Evolutionary conservation across 495 filamentous ascomycete species (phyloP).

Genomic region (Xylona heveae): DNA sequence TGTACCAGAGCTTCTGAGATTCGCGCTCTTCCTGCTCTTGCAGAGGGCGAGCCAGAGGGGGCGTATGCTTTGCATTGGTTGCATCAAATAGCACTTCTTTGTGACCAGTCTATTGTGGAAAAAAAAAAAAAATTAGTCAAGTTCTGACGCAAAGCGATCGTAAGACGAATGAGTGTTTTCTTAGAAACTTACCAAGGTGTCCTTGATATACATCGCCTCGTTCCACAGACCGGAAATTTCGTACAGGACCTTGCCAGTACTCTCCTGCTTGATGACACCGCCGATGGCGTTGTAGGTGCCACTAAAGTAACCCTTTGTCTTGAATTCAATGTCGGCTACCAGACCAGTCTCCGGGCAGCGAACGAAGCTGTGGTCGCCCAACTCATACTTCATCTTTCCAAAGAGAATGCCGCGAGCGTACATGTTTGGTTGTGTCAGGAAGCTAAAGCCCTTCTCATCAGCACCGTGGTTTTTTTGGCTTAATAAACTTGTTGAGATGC

Average conservation of each 20-base stretch:
- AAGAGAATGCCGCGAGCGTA: slow-evolving; percentile 95
- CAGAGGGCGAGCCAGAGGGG: slow-evolving; percentile 53
- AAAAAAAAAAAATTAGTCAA: slow-evolving; percentile 2
- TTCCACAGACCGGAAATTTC: slow-evolving; percentile 89
- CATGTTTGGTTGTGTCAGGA: slow-evolving; percentile 96
- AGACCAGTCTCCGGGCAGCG: slow-evolving; percentile 72
- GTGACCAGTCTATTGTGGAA: slow-evolving; percentile 48
- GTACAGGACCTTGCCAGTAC: slow-evolving; percentile 65
- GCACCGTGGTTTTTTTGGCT: too few species aligned
- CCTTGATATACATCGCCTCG: slow-evolving; percentile 77
- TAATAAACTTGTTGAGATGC: too few species aligned
- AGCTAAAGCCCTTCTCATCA: slow-evolving; percentile 21
- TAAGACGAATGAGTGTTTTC: too few species aligned
- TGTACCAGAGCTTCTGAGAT: slow-evolving; percentile 70
- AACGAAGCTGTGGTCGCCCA: slow-evolving; percentile 93
- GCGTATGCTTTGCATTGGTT: slow-evolving; percentile 46
- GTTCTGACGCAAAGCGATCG: too few species aligned
- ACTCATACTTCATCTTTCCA: slow-evolving; percentile 98
- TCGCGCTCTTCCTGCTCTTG: slow-evolving; percentile 81
- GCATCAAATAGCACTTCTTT: slow-evolving; percentile 85
- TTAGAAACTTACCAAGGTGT: slow-evolving; percentile 35
- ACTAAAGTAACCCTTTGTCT: slow-evolving; percentile 93
- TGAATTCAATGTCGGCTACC: slow-evolving; percentile 92
- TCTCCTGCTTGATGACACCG: slow-evolving; percentile 75
- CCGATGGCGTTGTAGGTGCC: slow-evolving; percentile 94